Base-by-base conservation (phyloP, 345 rosid genomes). In the Euphorbia peplus region DNA sequence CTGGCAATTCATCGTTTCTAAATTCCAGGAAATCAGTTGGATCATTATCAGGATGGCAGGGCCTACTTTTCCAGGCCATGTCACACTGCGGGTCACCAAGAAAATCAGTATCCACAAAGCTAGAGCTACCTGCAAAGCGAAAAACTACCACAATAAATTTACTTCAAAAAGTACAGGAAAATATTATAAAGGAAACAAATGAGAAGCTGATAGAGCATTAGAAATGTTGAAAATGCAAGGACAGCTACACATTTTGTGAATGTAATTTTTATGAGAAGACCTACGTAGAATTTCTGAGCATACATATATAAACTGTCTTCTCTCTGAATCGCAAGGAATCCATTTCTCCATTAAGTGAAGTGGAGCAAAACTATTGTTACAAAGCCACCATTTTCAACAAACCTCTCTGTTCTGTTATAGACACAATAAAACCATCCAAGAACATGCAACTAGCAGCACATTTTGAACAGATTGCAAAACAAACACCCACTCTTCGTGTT, bases 11-110 rank as follows among this genome's bases (percentile, higher is more conserved):
- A 55, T 59, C 35, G 3, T 76, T 63, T 56, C 76, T 84, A 78
- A 64, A 66, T 29, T 74, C 75, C 72, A 69, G 21, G 53, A 75
- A 78, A 37, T 79, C 70, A 70, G 68, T 72, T 63, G 80, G 76
- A 37, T 30, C 51, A 41, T 44, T 73, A 53, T 81, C 82, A 71
- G 60, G 59, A 76, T 71, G 47, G 65, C 29, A 70, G 28, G 72
- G 79, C 82, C 70, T 71, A 24, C 65, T 73, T 62, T 77, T 80
- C 90, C 85, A 70, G 60, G 75, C 68, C 68, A 74, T 24, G 47
- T 67, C 72, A 42, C 41, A 76, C 63, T 84, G 70, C 41, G 58
- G 71, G 62, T 75, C 84, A 73, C 73, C 68, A 65, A 66, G 80
- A 68, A 75, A 70, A 47, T 73, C 60, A 53, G 62, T 75, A 63